A percentile compares a stretch with the other conserved stretches of the same genome.
phyloP scores from a whole-genome alignment of 148 eudicot species.

The Diospyros kaki region DNA sequence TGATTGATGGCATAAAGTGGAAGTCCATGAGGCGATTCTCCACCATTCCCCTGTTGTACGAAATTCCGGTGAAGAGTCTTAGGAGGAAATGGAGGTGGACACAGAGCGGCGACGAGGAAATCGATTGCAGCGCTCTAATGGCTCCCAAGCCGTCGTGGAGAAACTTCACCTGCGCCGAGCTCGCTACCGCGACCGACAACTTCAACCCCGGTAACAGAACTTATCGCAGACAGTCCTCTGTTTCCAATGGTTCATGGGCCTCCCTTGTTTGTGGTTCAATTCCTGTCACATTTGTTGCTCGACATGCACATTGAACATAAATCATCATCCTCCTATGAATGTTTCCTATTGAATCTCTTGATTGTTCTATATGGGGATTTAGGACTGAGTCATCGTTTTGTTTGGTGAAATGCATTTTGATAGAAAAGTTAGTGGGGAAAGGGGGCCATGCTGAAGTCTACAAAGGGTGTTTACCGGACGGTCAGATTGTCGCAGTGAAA shows the following conservation, averaged over 20 bases:
- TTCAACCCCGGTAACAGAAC: constrained; percentile 18
- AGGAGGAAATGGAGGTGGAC: constrained; percentile 42
- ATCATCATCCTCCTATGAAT: too few relatives aligned
- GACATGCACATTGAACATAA: too few relatives aligned
- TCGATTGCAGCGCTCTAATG: constrained; percentile 30
- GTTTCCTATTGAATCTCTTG: too few relatives aligned
- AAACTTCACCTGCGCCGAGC: constrained; percentile 15
- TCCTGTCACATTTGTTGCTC: too few relatives aligned
- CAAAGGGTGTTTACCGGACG: constrained; percentile 43
- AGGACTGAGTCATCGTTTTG: too few relatives aligned
- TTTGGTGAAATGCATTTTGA: background rate
- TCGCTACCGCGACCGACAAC: constrained; percentile 18
- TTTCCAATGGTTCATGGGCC: background rate
- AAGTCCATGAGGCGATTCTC: constrained; percentile 41
- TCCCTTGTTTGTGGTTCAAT: background rate
- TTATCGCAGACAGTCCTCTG: background rate
- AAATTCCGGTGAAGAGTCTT: constrained; percentile 39
- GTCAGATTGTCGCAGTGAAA: constrained; percentile 74
- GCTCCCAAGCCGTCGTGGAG: constrained; percentile 30
- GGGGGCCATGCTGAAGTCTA: constrained; percentile 61
- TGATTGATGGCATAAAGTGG: constrained; percentile 46
- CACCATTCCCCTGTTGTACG: constrained; percentile 47
- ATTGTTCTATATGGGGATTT: too few relatives aligned
- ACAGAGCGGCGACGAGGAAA: constrained; percentile 41
- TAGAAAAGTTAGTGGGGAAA: constrained; percentile 41